Evolutionary conservation across 2,329 filamentous ascomycete species (phyloP).

Genomic region (Akanthomyces dipterigenus): DNA sequence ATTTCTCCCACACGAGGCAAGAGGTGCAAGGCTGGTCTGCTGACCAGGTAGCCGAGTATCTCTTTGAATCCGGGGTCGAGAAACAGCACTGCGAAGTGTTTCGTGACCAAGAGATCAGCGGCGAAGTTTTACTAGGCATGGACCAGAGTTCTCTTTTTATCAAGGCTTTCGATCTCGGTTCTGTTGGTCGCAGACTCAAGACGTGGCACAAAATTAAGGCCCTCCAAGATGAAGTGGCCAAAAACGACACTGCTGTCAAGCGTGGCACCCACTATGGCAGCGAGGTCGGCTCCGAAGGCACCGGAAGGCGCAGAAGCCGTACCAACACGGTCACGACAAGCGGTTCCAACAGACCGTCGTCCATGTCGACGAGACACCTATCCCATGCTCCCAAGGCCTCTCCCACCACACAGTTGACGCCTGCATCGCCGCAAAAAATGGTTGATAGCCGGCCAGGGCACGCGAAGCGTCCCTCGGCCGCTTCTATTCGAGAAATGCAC

Average conservation of each 20-base stretch:
- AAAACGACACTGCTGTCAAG: constrained; percentile 34
- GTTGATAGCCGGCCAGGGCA: constrained; percentile 42
- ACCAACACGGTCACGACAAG: constrained; percentile 51
- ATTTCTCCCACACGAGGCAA: constrained; percentile 55
- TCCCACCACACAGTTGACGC: constrained; percentile 37
- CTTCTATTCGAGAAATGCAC: constrained; percentile 73
- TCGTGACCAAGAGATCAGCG: constrained; percentile 88
- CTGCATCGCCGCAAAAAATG: constrained; percentile 30
- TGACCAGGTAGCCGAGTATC: constrained; percentile 77
- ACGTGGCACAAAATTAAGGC: constrained; percentile 96
- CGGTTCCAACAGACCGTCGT: constrained; percentile 38
- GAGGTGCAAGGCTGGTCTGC: constrained; percentile 78
- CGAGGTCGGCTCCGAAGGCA: constrained; percentile 51
- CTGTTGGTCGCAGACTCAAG: constrained; percentile 80
- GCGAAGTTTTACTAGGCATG: constrained; percentile 89
- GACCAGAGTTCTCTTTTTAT: constrained; percentile 92
- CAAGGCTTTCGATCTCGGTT: constrained; percentile 89
- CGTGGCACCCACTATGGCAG: constrained; percentile 53
- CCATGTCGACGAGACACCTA: constrained; percentile 40
- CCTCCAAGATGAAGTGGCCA: constrained; percentile 78
- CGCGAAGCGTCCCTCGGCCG: constrained; percentile 64
- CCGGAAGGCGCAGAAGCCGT: constrained; percentile 44
- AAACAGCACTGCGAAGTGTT: constrained; percentile 90
- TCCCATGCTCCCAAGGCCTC: constrained; percentile 46
- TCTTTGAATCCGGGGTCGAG: constrained; percentile 81